Conservation (phyloP, 1,139 yeast genomes). For the Geotrichum fermentans region DNA sequence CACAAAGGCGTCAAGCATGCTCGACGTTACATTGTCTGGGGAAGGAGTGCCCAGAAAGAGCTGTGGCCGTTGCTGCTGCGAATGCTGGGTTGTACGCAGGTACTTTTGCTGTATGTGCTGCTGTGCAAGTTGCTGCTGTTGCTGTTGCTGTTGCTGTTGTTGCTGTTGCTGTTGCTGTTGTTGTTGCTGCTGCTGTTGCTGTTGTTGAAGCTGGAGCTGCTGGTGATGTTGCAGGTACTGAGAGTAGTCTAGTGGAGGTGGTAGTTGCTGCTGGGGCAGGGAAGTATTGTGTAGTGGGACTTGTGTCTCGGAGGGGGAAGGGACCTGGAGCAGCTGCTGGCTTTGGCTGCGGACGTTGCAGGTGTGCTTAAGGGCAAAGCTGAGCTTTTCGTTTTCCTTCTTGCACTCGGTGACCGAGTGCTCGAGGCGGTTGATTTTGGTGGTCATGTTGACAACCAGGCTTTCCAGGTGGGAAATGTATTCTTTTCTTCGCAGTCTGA, state of each 20-base stretch:
- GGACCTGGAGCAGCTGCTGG: not conserved
- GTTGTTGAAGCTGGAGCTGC: not conserved
- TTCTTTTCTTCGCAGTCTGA: slow-evolving; percentile 35
- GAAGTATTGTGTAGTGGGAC: not conserved
- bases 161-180: not conserved
- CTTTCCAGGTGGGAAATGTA: slow-evolving; percentile 34
- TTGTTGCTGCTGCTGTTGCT: slow-evolving; percentile 5
- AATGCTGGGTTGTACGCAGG: not conserved
- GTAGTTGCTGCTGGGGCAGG: not conserved
- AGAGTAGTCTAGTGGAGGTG: not conserved
- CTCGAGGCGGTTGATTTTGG: slow-evolving; percentile 23
- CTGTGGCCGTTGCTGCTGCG: not conserved
- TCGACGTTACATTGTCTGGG: slow-evolving; percentile 11
- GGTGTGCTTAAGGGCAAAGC: not conserved
- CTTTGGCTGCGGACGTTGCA: not conserved
- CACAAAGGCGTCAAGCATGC: not conserved
- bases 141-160: not conserved
- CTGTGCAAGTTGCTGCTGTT: not conserved
- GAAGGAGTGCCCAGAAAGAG: slow-evolving; percentile 1
- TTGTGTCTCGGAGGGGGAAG: not conserved
- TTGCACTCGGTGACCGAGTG: not conserved
- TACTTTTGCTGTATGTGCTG: not conserved
- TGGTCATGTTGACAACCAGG: slow-evolving; percentile 29
- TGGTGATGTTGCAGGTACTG: not conserved
- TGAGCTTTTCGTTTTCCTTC: not conserved